Percentiles rank a stretch among this genome's conserved stretches.
Conservation (phyloP, 116 monocot species). For the Iris pallida region DNA sequence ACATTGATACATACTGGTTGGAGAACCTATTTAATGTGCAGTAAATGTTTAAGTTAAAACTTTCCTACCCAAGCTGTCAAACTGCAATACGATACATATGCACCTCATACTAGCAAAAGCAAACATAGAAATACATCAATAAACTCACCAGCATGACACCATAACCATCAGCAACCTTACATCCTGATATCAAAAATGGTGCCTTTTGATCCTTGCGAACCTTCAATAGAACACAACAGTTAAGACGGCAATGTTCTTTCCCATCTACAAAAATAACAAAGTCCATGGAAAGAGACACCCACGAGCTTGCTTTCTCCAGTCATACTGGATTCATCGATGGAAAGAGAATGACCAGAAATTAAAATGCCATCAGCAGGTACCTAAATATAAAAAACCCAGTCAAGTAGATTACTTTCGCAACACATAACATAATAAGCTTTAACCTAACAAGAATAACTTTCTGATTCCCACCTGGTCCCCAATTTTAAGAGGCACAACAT, state of each 20-base stretch:
- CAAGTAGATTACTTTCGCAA: neutral
- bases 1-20: no score
- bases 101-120: no score
- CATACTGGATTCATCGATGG: conserved; percentile 97
- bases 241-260: neutral
- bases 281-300: neutral
- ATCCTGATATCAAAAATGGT: conserved; percentile 96
- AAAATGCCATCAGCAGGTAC: conserved; percentile 95
- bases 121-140: no score
- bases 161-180: conserved; percentile 97
- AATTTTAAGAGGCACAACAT: conserved; percentile 90
- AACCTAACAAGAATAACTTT: neutral
- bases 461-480: conserved; percentile 73
- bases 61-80: no score
- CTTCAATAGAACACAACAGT: conserved; percentile 27
- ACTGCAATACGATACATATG: no score
- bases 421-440: neutral
- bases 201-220: conserved; percentile 67
- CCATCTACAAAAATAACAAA: no score
- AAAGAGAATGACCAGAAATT: conserved; percentile 77
- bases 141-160: conserved; percentile 84
- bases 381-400: conserved; percentile 27
- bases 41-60: no score
- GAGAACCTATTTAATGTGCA: no score
- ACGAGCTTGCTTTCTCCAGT: conserved; percentile 91